Evolutionary conservation across 2,329 filamentous ascomycete species (phyloP).

Genomic region (Cordyceps cateniannulata): DNA sequence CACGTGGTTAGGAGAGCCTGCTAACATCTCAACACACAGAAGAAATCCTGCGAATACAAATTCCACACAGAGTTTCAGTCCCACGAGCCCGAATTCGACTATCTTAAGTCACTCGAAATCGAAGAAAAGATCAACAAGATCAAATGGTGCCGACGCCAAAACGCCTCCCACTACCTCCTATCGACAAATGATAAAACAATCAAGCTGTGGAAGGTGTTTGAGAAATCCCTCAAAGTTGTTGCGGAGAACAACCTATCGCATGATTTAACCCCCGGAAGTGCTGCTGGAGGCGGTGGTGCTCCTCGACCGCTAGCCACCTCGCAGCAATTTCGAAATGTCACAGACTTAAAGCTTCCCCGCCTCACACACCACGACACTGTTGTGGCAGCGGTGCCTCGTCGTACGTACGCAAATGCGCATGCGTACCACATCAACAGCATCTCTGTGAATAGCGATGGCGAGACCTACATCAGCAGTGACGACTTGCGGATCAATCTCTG

Average conservation of each 20-base stretch:
- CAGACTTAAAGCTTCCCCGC: constrained; percentile 85
- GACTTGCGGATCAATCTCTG: constrained; percentile 96
- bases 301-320: constrained; percentile 62
- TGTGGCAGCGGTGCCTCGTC: constrained; percentile 88
- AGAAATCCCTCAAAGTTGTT: constrained; percentile 98
- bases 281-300: constrained; percentile 70
- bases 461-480: constrained; percentile 98
- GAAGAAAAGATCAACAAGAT: constrained; percentile 99
- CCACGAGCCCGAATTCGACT: constrained; percentile 98
- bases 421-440: constrained; percentile 99
- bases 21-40: constrained; percentile 51
- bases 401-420: constrained; percentile 96
- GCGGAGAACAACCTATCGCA: constrained; percentile 98
- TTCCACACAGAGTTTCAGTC: constrained; percentile 99
- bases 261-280: constrained; percentile 74
- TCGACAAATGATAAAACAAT: constrained; percentile 99
- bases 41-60: constrained; percentile 99
- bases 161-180: constrained; percentile 94
- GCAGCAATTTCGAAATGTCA: constrained; percentile 69
- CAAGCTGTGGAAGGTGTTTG: constrained; percentile 99
- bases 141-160: constrained; percentile 98
- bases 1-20: background rate
- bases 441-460: constrained; percentile 98
- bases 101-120: constrained; percentile 97
- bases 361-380: constrained; percentile 98